Conservation (phyloP, 768 basidiomycete species). For the Lactarius quietus region DNA sequence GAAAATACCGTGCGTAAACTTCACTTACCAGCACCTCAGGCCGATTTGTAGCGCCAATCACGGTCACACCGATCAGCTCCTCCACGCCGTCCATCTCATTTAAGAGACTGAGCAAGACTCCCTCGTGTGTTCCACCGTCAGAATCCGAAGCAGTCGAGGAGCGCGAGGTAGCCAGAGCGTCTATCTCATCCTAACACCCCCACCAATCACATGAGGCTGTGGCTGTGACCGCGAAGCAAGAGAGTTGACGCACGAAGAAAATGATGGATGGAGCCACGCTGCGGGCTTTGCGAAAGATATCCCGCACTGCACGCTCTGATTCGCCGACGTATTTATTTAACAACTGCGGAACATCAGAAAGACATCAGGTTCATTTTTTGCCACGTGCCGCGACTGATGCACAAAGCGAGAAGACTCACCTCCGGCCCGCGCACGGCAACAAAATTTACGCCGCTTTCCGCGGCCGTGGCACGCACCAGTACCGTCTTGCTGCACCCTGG, state of each 20-base stretch:
- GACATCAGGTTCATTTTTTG: no score
- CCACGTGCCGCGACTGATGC: no score
- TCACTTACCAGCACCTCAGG: slow-evolving; percentile 58
- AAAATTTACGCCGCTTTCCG: slow-evolving; percentile 93
- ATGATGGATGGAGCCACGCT: slow-evolving; percentile 93
- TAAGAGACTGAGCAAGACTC: slow-evolving; percentile 87
- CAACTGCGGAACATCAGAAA: slow-evolving; percentile 49
- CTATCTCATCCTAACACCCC: slow-evolving; percentile 82
- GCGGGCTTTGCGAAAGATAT: slow-evolving; percentile 93
- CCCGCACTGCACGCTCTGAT: slow-evolving; percentile 91
- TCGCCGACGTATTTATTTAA: slow-evolving; percentile 97
- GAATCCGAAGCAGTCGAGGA: slow-evolving; percentile 39
- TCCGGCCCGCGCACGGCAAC: slow-evolving; percentile 97
- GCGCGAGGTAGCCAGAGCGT: slow-evolving; percentile 84
- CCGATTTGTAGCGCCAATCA: slow-evolving; percentile 93
- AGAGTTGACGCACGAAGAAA: slow-evolving; percentile 72
- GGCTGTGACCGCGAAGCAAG: not conserved
- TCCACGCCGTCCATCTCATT: slow-evolving; percentile 99
- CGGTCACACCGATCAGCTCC: slow-evolving; percentile 90
- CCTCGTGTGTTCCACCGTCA: slow-evolving; percentile 65
- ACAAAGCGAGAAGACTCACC: slow-evolving; percentile 39
- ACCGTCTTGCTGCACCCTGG: slow-evolving; percentile 98
- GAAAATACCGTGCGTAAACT: slow-evolving; percentile 35
- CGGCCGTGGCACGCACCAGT: slow-evolving; percentile 86
- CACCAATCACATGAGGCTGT: not conserved